These are phyloP conservation scores for Cladophialophora psammophila DNA, from an alignment of 2,329 filamentous ascomycete species.

Conservation along the genomic window DNA sequence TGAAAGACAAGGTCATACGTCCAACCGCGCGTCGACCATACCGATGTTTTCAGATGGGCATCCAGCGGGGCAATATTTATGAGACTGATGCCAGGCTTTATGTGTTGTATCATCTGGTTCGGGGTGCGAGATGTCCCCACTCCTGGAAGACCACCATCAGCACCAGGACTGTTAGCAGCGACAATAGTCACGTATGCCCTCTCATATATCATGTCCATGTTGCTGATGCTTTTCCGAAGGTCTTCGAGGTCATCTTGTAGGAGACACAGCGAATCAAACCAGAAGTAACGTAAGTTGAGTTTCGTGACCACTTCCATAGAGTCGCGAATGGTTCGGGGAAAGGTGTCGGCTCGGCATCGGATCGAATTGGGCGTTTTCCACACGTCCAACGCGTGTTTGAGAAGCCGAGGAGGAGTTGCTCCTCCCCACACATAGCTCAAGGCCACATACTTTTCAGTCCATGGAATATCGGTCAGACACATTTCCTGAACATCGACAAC, in stretches of 20 bases:
- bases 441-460: slow-evolving; percentile 6
- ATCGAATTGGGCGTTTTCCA: not conserved
- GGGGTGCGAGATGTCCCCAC: not conserved
- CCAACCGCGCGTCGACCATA: slow-evolving; percentile 4
- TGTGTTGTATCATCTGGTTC: not conserved
- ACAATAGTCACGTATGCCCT: slow-evolving; percentile 12
- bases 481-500: slow-evolving; percentile 12
- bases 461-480: slow-evolving; percentile 2
- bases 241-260: slow-evolving; percentile 15
- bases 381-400: slow-evolving; percentile 2
- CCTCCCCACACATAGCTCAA: slow-evolving; percentile 22
- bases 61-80: not conserved
- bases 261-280: slow-evolving; percentile 19
- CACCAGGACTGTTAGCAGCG: not conserved
- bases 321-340: not conserved
- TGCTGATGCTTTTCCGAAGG: not conserved
- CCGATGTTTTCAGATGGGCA: not conserved
- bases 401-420: slow-evolving; percentile 3
- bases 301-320: not conserved
- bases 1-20: not conserved
- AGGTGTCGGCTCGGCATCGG: not conserved
- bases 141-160: not conserved
- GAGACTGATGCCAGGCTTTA: not conserved
- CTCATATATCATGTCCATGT: slow-evolving; percentile 22
- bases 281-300: slow-evolving; percentile 1